Percentiles rank a stretch among this genome's conserved stretches.
These are phyloP conservation scores for Pythium dissimile DNA, from an alignment of 352 stramenopile species.

Conservation along the genomic window DNA sequence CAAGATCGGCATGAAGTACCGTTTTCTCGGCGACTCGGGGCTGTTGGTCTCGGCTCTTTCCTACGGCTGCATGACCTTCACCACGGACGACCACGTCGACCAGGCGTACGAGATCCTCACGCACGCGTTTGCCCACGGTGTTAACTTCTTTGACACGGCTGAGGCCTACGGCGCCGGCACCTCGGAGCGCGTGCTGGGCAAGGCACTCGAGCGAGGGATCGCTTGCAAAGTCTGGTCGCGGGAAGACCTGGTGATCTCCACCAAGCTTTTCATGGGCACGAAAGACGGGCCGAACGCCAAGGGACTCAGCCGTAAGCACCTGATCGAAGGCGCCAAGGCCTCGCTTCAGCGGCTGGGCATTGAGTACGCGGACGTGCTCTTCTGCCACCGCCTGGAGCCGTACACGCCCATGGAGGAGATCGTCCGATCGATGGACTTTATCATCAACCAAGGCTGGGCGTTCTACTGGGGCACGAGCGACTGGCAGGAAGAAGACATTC, in stretches of 20 bases:
- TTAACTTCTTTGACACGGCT: constrained; percentile 65
- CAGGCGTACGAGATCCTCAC: constrained; percentile 9
- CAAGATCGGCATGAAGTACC: constrained; percentile 24
- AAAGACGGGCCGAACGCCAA: constrained; percentile 22
- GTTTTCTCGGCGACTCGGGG: constrained; percentile 23
- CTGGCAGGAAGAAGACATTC: constrained; percentile 46
- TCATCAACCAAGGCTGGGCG: constrained; percentile 41
- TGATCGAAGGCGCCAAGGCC: constrained; percentile 44
- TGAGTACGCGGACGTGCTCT: constrained; percentile 46
- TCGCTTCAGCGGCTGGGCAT: constrained; percentile 38
- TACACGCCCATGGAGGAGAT: constrained; percentile 40
- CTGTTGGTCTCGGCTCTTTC: constrained; percentile 23
- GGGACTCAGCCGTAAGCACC: constrained; percentile 39
- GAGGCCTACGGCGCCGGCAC: constrained; percentile 33
- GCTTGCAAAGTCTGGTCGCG: constrained; percentile 22
- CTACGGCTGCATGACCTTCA: constrained; percentile 11
- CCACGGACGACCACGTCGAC: constrained; percentile 3
- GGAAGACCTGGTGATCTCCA: constrained; percentile 58
- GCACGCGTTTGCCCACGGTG: constrained; percentile 20
- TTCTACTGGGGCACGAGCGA: constrained; percentile 54
- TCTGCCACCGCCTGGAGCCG: constrained; percentile 33
- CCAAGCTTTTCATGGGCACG: constrained; percentile 52
- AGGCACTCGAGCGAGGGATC: constrained; percentile 29
- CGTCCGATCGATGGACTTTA: constrained; percentile 47
- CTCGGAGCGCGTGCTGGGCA: constrained; percentile 34